Evolutionary conservation across 2,329 filamentous ascomycete species (phyloP), one percentile per base, ranked within the genome.

Genomic region (Colletotrichum melonis): DNA sequence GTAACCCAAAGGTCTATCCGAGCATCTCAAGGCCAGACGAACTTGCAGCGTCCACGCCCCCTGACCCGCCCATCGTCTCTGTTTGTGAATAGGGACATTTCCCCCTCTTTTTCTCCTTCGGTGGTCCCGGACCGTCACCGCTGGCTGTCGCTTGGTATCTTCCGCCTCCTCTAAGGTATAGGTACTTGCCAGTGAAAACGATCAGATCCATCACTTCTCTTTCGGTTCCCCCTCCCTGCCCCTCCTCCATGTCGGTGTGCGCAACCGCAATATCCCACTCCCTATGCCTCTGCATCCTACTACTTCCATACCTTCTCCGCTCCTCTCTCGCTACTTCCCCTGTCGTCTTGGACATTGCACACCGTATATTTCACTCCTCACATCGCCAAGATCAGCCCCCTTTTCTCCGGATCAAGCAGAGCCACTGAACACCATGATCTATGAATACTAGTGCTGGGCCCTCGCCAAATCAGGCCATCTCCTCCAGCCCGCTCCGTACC

Each of bases 1-100:
- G 54, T 69, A 56, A 59, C 66, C 58, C 54, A 55, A 30, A 42
- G 58, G 30, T 54, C 56, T 16, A 49, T 24, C n/a, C n/a, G 35
- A 42, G 57, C 38, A 60, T 57, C 30, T 58, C 54, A 30, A 72
- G 49, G 69, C 69, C 57, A 58, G 69, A 72, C 58, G 64, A 68
- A 69, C 64, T 38, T 58, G 46, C 24, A 42, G 26, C 63, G 28
- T 57, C 42, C 38, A 57, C 24, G 26, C 60, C 52, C 69, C 38
- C 38, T 52, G 58, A 69, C 58, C 69, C 65, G 64, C 65, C 52
- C 38, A 30, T 54, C 30, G 22, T 54, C 38, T 46, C 68, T 35
- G 49, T 58, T 57, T 56, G 52, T 72, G 69, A 69, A 63, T 69
- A 63, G 57, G 65, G 19, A 54, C 69, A 63, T 63, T 58, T 46